Base-by-base conservation (phyloP, 2,329 filamentous ascomycete genomes). In the Ploettnerulaceae sp. region DNA sequence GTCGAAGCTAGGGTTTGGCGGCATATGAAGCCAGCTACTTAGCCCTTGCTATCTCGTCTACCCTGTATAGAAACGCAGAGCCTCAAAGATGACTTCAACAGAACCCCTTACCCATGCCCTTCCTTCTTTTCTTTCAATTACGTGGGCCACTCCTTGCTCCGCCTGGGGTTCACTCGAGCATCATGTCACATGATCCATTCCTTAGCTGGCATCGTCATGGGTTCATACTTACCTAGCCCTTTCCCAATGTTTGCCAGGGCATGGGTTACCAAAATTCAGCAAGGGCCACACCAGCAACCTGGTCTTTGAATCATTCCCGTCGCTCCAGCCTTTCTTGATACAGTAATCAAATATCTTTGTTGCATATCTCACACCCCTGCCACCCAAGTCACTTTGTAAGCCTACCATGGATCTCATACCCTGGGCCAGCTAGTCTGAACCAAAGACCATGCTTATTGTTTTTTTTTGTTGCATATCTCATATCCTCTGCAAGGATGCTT, bases 281-380 rank as follows among this genome's bases (percentile, higher is more conserved):
- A 12, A 20, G 22, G 12, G 20, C 14, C 25, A 38, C 5, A 28
- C 5, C 2, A 9, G 5, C n/a, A 38, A 24, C n/a, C 14, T 24
- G 20, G 14, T 38, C 24, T 9, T 28, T 2, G 14, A 9, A 14
- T 5, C 11, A 1, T 38, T 7, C 6, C n/a, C n/a, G n/a, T n/a
- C n/a, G n/a, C n/a, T n/a, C 24, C 8, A 38, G 35, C 14, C 15
- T 24, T 38, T 38, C 35, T 24, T 7, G 14, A 38, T 26, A 12
- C 14, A 28, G 35, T 26, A 18, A 28, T 28, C 14, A 38, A 28
- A 28, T 18, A 3, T 7, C 18, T 45, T 37, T 45, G 42, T 37
- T 37, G 33, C 42, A 45, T 29, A 32, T 29, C 41, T 24, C 11
- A 37, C 14, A 37, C 11, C 21, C 21, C 20, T 37, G 35, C 14